phyloP scores from a whole-genome alignment of 192 early-diverging fungal genomes.

The Coemansia sp. region DNA sequence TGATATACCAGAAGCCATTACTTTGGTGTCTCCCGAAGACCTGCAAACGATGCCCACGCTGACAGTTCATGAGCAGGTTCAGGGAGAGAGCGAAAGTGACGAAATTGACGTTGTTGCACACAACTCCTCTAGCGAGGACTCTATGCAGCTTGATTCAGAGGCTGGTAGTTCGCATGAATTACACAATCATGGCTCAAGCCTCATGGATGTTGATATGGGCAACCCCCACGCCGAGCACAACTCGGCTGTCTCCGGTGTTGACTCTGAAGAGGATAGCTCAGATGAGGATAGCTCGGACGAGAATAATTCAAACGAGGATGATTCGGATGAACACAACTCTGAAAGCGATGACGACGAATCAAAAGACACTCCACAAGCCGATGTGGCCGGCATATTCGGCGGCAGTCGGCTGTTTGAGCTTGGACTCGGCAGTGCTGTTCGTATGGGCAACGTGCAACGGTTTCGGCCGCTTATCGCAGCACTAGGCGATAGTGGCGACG shows the following conservation, averaged over 20 bases:
- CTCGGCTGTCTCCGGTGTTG: neutral
- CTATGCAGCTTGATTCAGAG: neutral
- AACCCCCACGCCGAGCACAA: neutral
- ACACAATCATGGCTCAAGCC: neutral
- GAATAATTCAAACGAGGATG: neutral
- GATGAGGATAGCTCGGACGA: neutral
- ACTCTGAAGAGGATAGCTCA: neutral
- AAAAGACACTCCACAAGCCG: no score
- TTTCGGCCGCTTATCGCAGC: slow-evolving; percentile 61
- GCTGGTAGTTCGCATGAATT: neutral
- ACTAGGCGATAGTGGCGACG: slow-evolving; percentile 58
- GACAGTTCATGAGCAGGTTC: no score
- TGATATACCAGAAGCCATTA: neutral
- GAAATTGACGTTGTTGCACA: neutral
- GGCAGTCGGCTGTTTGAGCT: slow-evolving; percentile 13
- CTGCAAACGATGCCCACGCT: no score
- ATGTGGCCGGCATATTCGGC: neutral
- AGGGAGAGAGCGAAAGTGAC: neutral
- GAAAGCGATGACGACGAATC: neutral
- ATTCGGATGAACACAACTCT: neutral
- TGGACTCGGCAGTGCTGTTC: slow-evolving; percentile 16
- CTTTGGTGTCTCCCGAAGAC: slow-evolving; percentile 11
- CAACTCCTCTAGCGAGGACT: neutral
- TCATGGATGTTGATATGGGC: slow-evolving; percentile 10
- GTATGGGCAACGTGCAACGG: slow-evolving; percentile 33